phyloP scores from a whole-genome alignment of 352 stramenopile species.

The Blastocystis sp. region DNA sequence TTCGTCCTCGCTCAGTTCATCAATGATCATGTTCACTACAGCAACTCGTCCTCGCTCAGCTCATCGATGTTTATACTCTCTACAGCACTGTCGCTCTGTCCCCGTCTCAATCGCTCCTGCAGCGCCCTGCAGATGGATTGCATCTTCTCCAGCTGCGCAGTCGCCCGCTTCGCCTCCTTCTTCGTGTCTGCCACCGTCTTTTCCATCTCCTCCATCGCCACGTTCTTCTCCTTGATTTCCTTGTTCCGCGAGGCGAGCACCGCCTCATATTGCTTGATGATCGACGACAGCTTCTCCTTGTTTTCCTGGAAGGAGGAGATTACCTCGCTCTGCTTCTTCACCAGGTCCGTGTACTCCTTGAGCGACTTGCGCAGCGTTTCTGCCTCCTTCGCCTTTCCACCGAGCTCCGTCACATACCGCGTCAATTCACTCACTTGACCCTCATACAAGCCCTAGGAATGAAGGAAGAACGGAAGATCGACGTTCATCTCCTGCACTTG shows the following conservation, averaged over 20 bases:
- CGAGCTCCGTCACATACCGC: neutral
- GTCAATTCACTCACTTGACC: slow-evolving; percentile 14
- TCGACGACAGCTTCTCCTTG: neutral
- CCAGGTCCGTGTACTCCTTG: slow-evolving; percentile 23
- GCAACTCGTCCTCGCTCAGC: slow-evolving; percentile 26
- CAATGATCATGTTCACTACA: neutral
- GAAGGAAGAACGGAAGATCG: neutral
- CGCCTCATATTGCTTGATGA: slow-evolving; percentile 45
- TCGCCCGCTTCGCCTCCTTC: slow-evolving; percentile 14
- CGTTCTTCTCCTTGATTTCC: slow-evolving; percentile 53
- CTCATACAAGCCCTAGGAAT: slow-evolving; percentile 33
- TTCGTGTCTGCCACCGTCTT: neutral
- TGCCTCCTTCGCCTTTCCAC: slow-evolving; percentile 37
- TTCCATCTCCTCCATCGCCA: slow-evolving; percentile 20
- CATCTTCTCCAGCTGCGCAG: neutral
- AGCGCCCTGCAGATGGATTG: slow-evolving; percentile 29
- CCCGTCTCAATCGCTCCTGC: neutral
- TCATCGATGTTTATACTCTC: neutral
- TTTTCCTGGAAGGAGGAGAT: slow-evolving; percentile 20
- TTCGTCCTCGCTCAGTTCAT: neutral
- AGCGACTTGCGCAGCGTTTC: slow-evolving; percentile 2
- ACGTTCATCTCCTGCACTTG: slow-evolving; percentile 52
- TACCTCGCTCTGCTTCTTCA: slow-evolving; percentile 33
- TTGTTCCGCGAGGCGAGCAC: slow-evolving; percentile 1
- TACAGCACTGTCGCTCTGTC: neutral